Evolutionary conservation across 2,329 filamentous ascomycete species (phyloP).

Genomic region (Pseudocercospora crystallina): DNA sequence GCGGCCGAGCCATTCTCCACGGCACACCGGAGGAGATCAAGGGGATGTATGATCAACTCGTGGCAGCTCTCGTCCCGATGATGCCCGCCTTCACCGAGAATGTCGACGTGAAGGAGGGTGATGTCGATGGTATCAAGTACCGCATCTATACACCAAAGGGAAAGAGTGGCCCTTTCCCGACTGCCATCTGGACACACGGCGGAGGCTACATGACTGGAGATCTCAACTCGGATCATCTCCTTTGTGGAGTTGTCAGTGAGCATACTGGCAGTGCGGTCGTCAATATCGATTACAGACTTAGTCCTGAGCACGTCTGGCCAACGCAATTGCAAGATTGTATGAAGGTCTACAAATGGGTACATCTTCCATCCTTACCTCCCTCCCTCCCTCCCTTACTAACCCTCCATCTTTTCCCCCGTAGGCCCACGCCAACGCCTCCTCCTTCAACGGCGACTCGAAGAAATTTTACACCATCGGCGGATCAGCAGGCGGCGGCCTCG

Average conservation of each 20-base stretch:
- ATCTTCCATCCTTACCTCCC: background rate
- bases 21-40: conserved; percentile 26
- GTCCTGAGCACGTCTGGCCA: conserved; percentile 48
- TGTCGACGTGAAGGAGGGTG: conserved; percentile 23
- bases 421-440: conserved; percentile 26
- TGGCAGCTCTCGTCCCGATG: conserved; percentile 18
- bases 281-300: conserved; percentile 46
- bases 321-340: conserved; percentile 43
- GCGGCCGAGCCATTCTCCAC: conserved; percentile 24
- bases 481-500: conserved; percentile 31
- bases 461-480: conserved; percentile 28
- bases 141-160: conserved; percentile 26
- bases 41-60: conserved; percentile 20
- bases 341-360: conserved; percentile 41
- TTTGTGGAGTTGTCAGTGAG: conserved; percentile 26
- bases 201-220: conserved; percentile 30
- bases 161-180: conserved; percentile 19
- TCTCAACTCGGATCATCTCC: conserved; percentile 24
- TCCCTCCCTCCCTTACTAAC: background rate
- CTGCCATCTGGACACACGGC: conserved; percentile 24
- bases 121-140: conserved; percentile 26
- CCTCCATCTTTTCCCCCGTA: background rate
- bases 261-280: conserved; percentile 30
- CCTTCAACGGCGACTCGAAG: conserved; percentile 22
- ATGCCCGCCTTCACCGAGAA: conserved; percentile 22